A percentile compares a stretch with the other conserved stretches of the same genome.
Evolutionary conservation across 2,329 filamentous ascomycete genomes (phyloP).

Genomic region (Aspergillus fijiensis): DNA sequence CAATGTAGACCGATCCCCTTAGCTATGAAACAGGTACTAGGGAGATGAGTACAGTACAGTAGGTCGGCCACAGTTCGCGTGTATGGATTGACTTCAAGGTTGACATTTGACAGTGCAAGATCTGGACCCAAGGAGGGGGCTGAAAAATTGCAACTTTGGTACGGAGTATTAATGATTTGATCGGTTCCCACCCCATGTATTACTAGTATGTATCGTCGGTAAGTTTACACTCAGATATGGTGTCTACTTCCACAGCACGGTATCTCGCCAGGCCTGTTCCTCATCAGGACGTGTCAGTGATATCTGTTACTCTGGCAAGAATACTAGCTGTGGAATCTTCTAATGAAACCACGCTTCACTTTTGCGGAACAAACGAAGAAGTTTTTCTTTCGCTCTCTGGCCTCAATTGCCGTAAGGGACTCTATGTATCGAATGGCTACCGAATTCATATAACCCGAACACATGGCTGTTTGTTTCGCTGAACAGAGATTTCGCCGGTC

Average conservation of each 20-base stretch:
- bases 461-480: neutral
- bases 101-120: neutral
- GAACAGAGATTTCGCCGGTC: neutral
- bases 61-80: neutral
- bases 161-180: too few species aligned
- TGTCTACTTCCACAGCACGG: neutral
- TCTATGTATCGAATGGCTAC: too few species aligned
- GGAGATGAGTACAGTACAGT: too few species aligned
- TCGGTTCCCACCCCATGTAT: too few species aligned
- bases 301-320: neutral
- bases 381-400: too few species aligned
- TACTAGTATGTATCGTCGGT: neutral
- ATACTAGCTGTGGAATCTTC: too few species aligned
- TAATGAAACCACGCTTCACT: too few species aligned
- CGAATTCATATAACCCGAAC: too few species aligned
- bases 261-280: neutral
- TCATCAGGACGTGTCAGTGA: neutral
- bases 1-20: neutral
- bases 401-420: too few species aligned
- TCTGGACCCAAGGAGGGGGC: neutral
- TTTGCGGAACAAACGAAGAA: too few species aligned
- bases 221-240: neutral
- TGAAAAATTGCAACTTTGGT: neutral
- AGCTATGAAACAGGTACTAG: too few species aligned
- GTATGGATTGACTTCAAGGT: neutral